These are phyloP conservation scores for Phoma herbarum DNA, from an alignment of 2,329 filamentous ascomycete species.

Conservation along the genomic window DNA sequence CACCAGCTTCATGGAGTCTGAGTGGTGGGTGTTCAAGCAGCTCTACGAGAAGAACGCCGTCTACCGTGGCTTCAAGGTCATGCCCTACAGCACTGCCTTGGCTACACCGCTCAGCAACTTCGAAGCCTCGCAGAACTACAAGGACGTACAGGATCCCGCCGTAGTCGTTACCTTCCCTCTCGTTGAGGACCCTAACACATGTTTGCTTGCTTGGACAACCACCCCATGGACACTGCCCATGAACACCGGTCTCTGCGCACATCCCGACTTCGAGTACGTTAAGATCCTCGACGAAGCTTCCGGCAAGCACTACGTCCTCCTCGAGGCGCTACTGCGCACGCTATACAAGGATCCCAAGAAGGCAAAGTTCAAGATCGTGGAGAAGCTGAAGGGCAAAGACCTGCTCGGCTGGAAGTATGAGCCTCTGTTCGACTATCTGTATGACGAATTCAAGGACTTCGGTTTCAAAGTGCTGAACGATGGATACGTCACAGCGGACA, in stretches of 20 bases:
- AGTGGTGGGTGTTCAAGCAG: conserved; percentile 97
- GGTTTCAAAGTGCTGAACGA: conserved; percentile 86
- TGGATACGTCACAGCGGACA: conserved; percentile 85
- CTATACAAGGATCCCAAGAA: conserved; percentile 97
- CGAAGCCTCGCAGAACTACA: conserved; percentile 93
- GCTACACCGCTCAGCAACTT: conserved; percentile 93
- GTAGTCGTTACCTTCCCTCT: conserved; percentile 89
- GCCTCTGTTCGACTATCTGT: conserved; percentile 89
- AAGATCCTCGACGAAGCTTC: conserved; percentile 85
- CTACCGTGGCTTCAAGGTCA: conserved; percentile 89
- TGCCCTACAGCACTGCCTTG: conserved; percentile 93
- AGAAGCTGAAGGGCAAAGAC: conserved; percentile 81
- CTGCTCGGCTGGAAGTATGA: conserved; percentile 91
- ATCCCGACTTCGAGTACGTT: conserved; percentile 86
- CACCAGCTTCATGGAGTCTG: conserved; percentile 91
- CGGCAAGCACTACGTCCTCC: conserved; percentile 83
- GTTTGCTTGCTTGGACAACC: conserved; percentile 86
- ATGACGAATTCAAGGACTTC: conserved; percentile 84
- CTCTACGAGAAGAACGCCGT: conserved; percentile 89
- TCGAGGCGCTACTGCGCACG: conserved; percentile 81
- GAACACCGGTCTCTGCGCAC: conserved; percentile 77
- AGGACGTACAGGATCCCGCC: conserved; percentile 89
- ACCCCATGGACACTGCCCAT: conserved; percentile 88
- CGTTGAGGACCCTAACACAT: conserved; percentile 76
- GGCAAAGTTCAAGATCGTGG: conserved; percentile 85